Conservation (phyloP, 768 basidiomycete genomes). For the Tricholoma bakamatsutake region DNA sequence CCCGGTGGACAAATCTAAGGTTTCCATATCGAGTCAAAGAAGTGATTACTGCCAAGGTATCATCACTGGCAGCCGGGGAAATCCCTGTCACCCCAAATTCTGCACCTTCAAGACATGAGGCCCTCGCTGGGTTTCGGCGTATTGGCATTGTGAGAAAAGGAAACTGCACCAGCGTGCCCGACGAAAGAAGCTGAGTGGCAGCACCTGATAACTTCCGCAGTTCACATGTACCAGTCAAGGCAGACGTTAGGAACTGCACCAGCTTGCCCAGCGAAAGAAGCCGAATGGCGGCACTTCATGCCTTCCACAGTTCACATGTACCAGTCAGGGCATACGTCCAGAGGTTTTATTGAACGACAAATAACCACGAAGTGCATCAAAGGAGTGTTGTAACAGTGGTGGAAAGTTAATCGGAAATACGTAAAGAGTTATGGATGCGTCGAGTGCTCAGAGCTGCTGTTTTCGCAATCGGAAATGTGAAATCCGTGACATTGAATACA, state of each 20-base stretch:
- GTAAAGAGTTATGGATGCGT: neutral
- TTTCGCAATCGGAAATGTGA: neutral
- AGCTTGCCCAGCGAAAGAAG: neutral
- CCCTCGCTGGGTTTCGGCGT: neutral
- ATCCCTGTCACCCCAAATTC: neutral
- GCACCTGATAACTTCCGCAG: neutral
- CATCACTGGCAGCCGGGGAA: neutral
- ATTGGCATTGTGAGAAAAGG: neutral
- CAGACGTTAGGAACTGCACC: neutral
- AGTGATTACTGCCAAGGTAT: neutral
- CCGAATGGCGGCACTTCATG: neutral
- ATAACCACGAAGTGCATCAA: neutral
- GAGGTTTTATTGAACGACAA: neutral
- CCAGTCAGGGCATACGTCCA: neutral
- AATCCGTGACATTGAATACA: conserved; percentile 2
- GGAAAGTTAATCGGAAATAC: neutral
- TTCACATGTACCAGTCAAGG: neutral
- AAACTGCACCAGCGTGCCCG: neutral
- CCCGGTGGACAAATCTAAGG: neutral
- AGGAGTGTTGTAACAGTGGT: neutral
- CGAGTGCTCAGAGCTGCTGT: neutral
- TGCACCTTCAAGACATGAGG: neutral
- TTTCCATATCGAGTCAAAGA: neutral
- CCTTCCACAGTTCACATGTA: neutral
- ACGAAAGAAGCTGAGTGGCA: neutral